phyloP scores from a whole-genome alignment of 2,329 filamentous ascomycete genomes.

The Neopestalotiopsis sp. region DNA sequence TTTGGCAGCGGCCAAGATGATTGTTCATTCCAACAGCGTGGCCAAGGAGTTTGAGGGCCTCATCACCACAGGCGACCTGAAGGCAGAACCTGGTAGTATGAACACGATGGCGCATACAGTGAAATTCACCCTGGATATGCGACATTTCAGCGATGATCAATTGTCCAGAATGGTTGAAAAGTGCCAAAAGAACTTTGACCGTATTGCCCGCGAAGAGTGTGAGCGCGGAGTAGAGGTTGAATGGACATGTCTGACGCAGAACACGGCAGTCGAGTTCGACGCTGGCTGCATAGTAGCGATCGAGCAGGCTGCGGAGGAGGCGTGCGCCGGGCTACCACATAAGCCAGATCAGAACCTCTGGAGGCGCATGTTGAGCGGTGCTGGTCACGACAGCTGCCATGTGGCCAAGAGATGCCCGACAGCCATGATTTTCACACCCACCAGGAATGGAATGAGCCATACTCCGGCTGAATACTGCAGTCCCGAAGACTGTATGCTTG shows the following conservation, averaged over 20 bases:
- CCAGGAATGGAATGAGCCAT: slow-evolving; percentile 66
- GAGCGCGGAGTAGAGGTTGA: background rate
- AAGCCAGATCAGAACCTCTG: slow-evolving; percentile 51
- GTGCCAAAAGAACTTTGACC: slow-evolving; percentile 38
- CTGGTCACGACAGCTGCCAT: slow-evolving; percentile 60
- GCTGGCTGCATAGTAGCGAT: slow-evolving; percentile 68
- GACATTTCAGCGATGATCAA: slow-evolving; percentile 66
- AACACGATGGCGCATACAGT: background rate
- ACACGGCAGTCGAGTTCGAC: slow-evolving; percentile 45
- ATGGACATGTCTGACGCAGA: background rate
- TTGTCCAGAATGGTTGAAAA: slow-evolving; percentile 27
- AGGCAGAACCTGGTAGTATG: background rate
- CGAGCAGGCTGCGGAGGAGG: slow-evolving; percentile 27
- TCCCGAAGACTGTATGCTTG: slow-evolving; percentile 55
- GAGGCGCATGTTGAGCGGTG: slow-evolving; percentile 46
- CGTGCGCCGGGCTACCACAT: background rate
- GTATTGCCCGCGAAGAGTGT: slow-evolving; percentile 69
- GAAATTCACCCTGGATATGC: slow-evolving; percentile 27
- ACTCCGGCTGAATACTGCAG: slow-evolving; percentile 67
- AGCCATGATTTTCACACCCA: slow-evolving; percentile 73
- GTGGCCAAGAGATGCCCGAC: slow-evolving; percentile 64
- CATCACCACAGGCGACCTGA: background rate
- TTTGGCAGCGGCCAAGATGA: slow-evolving; percentile 56
- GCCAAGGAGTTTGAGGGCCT: background rate
- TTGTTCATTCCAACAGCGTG: background rate